A percentile compares a stretch with the other conserved stretches of the same genome.
These are phyloP conservation scores for Colletotrichum truncatum DNA, from an alignment of 2,329 filamentous ascomycete genomes.

Conservation along the genomic window DNA sequence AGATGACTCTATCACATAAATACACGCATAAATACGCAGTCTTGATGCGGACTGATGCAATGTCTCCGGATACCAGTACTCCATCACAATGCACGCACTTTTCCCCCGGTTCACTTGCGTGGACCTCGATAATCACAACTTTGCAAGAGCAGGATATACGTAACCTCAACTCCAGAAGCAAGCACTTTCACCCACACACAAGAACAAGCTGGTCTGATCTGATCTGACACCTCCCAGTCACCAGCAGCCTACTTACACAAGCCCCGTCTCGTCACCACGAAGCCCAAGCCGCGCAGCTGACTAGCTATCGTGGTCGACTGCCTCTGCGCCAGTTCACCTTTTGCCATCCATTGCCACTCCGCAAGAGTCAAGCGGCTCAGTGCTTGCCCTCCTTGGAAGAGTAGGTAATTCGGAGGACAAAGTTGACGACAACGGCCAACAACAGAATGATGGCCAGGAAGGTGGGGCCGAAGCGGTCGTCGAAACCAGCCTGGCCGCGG, in stretches of 20 bases:
- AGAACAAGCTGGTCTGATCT: not conserved
- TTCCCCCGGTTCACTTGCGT: not conserved
- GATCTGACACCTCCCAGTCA: too few species aligned
- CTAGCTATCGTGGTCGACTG: too few species aligned
- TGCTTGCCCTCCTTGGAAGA: conserved; percentile 42
- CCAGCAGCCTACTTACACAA: too few species aligned
- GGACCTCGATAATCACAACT: not conserved
- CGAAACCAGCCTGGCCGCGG: conserved; percentile 93
- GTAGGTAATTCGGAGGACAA: conserved; percentile 79
- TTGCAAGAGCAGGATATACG: not conserved
- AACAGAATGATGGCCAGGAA: conserved; percentile 87
- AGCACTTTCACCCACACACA: not conserved
- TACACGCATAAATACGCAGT: conserved; percentile 1
- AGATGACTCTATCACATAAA: not conserved
- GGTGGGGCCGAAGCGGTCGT: conserved; percentile 94
- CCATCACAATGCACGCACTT: conserved; percentile 8
- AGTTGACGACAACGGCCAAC: conserved; percentile 94
- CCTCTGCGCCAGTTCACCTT: too few species aligned
- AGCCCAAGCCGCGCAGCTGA: too few species aligned
- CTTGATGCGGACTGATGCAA: not conserved
- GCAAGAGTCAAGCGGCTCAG: conserved; percentile 15
- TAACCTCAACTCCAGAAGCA: not conserved
- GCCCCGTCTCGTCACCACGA: too few species aligned
- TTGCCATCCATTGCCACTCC: not conserved
- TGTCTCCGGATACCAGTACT: not conserved